phyloP scores from a whole-genome alignment of 768 basidiomycete species.

The Suillus cothurnatus region DNA sequence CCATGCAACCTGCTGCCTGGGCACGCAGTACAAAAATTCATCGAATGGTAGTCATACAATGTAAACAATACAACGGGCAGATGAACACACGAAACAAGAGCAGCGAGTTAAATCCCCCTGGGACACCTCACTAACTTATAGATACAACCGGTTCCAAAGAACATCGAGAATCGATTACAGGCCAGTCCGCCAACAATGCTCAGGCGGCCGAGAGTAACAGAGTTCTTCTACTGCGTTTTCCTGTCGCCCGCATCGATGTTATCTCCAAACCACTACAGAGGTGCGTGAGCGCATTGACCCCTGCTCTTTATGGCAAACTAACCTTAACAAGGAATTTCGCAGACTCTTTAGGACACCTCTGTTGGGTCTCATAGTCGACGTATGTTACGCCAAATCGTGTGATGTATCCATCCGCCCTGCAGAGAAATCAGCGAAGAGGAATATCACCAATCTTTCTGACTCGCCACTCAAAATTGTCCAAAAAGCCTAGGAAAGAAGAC shows the following conservation, averaged over 20 bases:
- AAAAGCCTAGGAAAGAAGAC: conserved; percentile 43
- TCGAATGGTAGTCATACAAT: background rate
- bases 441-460: background rate
- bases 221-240: background rate
- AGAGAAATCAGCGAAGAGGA: background rate
- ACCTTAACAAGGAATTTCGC: conserved; percentile 60
- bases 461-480: conserved; percentile 74
- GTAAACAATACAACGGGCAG: background rate
- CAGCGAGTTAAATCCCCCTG: background rate
- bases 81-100: background rate
- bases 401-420: conserved; percentile 63
- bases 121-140: background rate
- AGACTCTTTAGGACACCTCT: conserved; percentile 65
- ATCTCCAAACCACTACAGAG: conserved; percentile 33
- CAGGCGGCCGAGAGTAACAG: conserved; percentile 3
- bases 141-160: conserved; percentile 7
- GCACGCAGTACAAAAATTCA: background rate
- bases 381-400: conserved; percentile 75
- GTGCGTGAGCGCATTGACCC: background rate
- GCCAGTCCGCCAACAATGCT: conserved; percentile 5
- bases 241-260: conserved; percentile 22
- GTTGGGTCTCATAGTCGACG: conserved; percentile 69
- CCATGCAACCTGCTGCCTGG: no score
- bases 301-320: conserved; percentile 9
- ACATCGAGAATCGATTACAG: conserved; percentile 2